Conservation (phyloP, 495 filamentous ascomycete genomes). For the Paragyromitra xinjiangensis region DNA sequence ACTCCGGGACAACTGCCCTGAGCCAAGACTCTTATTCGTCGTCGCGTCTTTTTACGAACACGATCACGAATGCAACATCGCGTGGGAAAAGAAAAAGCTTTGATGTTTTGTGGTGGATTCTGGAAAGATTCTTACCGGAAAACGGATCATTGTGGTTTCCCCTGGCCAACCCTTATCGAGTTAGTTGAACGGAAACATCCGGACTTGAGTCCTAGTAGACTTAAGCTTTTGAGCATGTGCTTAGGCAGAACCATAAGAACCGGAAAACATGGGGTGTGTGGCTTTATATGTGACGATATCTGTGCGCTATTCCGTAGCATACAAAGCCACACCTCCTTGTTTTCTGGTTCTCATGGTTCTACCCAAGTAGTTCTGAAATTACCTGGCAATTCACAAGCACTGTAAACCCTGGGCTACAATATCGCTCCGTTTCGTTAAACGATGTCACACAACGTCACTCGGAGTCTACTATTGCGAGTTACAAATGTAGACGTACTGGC, state of each 20-base stretch:
- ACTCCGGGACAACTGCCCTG: not conserved
- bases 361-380: not conserved
- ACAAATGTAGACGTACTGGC: too few species aligned
- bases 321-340: too few species aligned
- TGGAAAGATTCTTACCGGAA: slow-evolving; percentile 17
- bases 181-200: slow-evolving; percentile 17
- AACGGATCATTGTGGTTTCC: not conserved
- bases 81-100: not conserved
- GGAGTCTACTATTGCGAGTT: not conserved
- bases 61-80: not conserved
- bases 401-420: not conserved
- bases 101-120: not conserved
- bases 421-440: not conserved
- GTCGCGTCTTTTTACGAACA: slow-evolving; percentile 1
- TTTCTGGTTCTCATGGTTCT: too few species aligned
- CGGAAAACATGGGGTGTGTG: too few species aligned
- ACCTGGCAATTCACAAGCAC: not conserved
- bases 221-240: not conserved
- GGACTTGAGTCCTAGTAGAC: not conserved
- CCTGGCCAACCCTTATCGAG: not conserved
- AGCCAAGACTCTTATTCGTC: not conserved
- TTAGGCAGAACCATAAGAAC: too few species aligned
- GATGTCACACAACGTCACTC: not conserved
- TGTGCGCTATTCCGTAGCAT: too few species aligned
- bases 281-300: too few species aligned